Base-by-base conservation (phyloP, 345 rosid genomes). In the Ceriops tagal region DNA sequence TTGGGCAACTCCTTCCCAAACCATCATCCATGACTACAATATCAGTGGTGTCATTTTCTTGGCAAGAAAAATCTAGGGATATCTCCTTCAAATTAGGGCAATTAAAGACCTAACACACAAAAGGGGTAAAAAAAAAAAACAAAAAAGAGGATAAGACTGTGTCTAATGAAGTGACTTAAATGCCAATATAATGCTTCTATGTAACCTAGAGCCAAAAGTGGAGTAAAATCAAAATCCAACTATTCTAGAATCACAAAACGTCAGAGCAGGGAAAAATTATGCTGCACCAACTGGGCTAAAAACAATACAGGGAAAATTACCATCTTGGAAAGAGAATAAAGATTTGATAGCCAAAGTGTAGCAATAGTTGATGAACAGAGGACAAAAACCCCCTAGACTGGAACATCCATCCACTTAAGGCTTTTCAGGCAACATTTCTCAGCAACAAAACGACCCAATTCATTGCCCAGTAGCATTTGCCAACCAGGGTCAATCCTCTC, bases 341-440 rank as follows among this genome's bases (percentile, higher is more conserved):
- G 96, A 72, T 84, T 90, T 15, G 97, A 83, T 53, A 96, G 97
- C 98, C 98, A 96, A 39, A 96, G 89, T 2, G 87, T 84, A 37
- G 90, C 82, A 20, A 96, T 93, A 79, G 92, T 92, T 27, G 90
- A 73, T 13, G 99, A 96, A 83, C 84, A 80, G 69, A 96, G 89
- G 43, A 82, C 64, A 78, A 92, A 80, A 80, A 62, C 92, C 91
- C 57, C 95, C 97, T 56, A 96, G 84, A 81, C 87, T 92, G 65
- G 91, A 81, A 79, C 97, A 92, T 27, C 98, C 97, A 80, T 89
- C 96, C 97, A 96, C 86, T 96, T 92, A 75, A 96, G 91, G 77
- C 77, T 83, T 63, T 77, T 78, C 13, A 90, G 90, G 78, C 92
- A 87, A 71, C 88, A 89, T 75, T 85, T 92, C 75, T 90, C 91